Evolutionary conservation across 2,329 filamentous ascomycete genomes (phyloP), one percentile per base, ranked within the genome.

Genomic region (Canariomyces notabilis): DNA sequence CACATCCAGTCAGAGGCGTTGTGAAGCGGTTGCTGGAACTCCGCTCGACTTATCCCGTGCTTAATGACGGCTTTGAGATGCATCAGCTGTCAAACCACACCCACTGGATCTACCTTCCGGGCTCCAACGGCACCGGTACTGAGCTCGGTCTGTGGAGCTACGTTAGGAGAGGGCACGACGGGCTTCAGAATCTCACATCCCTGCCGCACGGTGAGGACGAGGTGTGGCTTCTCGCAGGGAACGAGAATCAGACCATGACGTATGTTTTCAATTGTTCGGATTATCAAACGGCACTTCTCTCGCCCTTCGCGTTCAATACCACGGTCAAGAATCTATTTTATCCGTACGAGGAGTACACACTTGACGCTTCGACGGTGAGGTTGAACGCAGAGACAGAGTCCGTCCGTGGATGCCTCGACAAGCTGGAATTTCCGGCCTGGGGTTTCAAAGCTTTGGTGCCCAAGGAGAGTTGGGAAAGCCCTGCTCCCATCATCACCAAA

Each of bases 251-350:
- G 7, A 76, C 77, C 0, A 67, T 67, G 7, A 71, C 68, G 6
- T 84, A 81, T 57, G 64, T 64, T 2, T 82, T 81, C 49, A 52
- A 52, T 36, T 60, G 59, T 38, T 64, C 60, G 12, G 66, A 72
- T 39, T 16, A 31, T 7, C n/a, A 70, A 39, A 65, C 65, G 3
- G 76, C 75, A 2, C 66, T 83, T 22, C 64, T 83, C 33, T 67
- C 80, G 14, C 76, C 80, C 0, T 84, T 78, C 48, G 63, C 64
- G 2, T 72, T 63, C 1, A 73, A 71, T 9, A 76, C 72, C 0
- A 77, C 69, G 0, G 80, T 83, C 51, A 79, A 77, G 58, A 83
- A 82, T 54, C 60, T 84, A 7, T 80, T 84, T 59, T 79, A 77
- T 54, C 80, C 80, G 0, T 79, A 78, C 55, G 79, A 82, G 23